These are phyloP conservation scores for Silene latifolia DNA, from an alignment of 148 eudicot genomes.

Conservation along the genomic window DNA sequence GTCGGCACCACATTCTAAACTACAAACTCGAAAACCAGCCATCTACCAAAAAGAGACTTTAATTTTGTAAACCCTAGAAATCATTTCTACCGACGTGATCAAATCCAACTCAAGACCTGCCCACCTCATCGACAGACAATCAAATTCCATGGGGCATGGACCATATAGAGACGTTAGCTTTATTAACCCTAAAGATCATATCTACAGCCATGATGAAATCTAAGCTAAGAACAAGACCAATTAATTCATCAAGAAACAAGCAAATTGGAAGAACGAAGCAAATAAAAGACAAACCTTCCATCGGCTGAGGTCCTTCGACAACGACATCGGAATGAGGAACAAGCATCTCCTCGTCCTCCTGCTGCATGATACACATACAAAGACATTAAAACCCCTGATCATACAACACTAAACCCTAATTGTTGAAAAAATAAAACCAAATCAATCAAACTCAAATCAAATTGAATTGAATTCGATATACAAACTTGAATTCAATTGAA, in stretches of 20 bases:
- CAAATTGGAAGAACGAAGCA: not conserved
- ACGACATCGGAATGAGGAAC: slow-evolving; percentile 61
- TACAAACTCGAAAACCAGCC: not conserved
- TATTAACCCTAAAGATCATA: too few species aligned
- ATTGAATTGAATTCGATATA: not conserved
- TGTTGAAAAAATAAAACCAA: slow-evolving; percentile 10
- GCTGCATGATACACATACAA: slow-evolving; percentile 35
- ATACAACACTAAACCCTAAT: slow-evolving; percentile 30
- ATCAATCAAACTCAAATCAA: too few species aligned
- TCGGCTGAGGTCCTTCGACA: slow-evolving; percentile 64
- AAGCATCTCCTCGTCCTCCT: slow-evolving; percentile 87
- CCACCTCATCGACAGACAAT: not conserved
- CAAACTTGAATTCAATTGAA: slow-evolving; percentile 14
- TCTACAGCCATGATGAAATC: too few species aligned
- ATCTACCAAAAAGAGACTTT: not conserved
- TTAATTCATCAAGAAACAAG: not conserved
- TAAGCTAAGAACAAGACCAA: not conserved
- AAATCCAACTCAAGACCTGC: not conserved
- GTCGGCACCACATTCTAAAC: not conserved
- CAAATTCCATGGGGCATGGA: too few species aligned
- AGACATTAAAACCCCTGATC: slow-evolving; percentile 36
- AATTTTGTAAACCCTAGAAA: slow-evolving; percentile 13
- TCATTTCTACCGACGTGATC: not conserved
- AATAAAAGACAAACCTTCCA: slow-evolving; percentile 47
- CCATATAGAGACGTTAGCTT: too few species aligned